phyloP scores from a whole-genome alignment of 2,329 filamentous ascomycete species.

The Xylaria polymorpha region DNA sequence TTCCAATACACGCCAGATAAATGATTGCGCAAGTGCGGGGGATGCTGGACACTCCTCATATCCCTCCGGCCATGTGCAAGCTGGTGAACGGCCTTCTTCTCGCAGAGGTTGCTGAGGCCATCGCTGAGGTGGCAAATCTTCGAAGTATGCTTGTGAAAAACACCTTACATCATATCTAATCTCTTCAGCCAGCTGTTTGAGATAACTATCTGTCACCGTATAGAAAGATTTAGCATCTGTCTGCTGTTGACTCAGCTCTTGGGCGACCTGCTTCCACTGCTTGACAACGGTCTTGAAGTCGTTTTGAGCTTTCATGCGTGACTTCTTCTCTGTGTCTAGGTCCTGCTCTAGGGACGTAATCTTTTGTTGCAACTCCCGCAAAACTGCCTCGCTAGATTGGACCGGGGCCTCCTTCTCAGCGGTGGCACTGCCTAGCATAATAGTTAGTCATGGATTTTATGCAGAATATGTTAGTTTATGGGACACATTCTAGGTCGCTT shows the following conservation, averaged over 20 bases:
- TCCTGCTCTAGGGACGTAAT: conserved; percentile 15
- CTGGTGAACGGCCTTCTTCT: too few relatives aligned
- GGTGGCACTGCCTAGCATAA: background rate
- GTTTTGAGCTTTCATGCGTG: conserved; percentile 6
- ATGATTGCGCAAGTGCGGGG: conserved; percentile 19
- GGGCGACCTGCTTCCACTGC: conserved; percentile 24
- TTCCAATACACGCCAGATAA: conserved; percentile 16
- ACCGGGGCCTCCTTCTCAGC: background rate
- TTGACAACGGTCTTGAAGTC: background rate
- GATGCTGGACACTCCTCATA: conserved; percentile 15
- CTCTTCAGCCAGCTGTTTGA: conserved; percentile 17
- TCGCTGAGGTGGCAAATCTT: conserved; percentile 3
- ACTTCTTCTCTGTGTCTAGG: conserved; percentile 12
- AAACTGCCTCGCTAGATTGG: background rate
- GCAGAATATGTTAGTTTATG: too few relatives aligned
- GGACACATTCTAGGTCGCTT: too few relatives aligned
- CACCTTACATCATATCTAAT: conserved; percentile 18
- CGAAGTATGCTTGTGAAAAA: conserved; percentile 18
- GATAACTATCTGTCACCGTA: conserved; percentile 23
- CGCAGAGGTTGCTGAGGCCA: conserved; percentile 8
- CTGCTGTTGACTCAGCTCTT: conserved; percentile 12
- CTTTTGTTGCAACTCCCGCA: conserved; percentile 11
- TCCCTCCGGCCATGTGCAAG: background rate
- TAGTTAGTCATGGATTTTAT: background rate
- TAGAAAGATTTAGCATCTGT: conserved; percentile 15